Evolutionary conservation across 2,329 filamentous ascomycete species (phyloP).

Genomic region (Leptographium flavum): DNA sequence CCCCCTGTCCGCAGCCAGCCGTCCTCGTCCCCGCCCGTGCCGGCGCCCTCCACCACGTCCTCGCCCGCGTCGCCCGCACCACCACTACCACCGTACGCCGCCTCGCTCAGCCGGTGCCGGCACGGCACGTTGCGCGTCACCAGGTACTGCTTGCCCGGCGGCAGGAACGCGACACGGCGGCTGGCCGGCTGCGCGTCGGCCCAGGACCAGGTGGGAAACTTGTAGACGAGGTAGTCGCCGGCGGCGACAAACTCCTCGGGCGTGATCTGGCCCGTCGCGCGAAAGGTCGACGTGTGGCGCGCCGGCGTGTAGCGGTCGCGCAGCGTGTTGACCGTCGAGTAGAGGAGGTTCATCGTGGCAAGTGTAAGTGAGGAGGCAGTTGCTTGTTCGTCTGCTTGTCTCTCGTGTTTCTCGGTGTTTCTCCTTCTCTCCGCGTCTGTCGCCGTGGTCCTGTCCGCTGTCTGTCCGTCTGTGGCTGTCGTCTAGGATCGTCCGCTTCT

Average conservation of each 20-base stretch:
- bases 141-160: conserved; percentile 83
- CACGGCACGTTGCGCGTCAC: conserved; percentile 92
- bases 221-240: conserved; percentile 96
- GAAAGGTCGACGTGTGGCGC: conserved; percentile 82
- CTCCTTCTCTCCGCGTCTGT: neutral
- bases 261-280: conserved; percentile 85
- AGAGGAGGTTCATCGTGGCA: conserved; percentile 60
- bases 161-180: conserved; percentile 69
- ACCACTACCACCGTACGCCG: conserved; percentile 79
- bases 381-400: neutral
- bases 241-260: conserved; percentile 93
- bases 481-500: neutral
- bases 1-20: conserved; percentile 88
- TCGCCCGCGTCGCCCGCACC: conserved; percentile 56
- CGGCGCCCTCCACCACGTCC: conserved; percentile 47
- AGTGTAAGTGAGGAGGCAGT: neutral
- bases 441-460: neutral
- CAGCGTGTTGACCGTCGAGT: conserved; percentile 82
- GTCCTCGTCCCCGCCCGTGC: conserved; percentile 49
- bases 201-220: conserved; percentile 98
- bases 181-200: conserved; percentile 69
- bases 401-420: neutral
- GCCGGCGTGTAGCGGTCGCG: conserved; percentile 86
- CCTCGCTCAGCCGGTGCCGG: conserved; percentile 77
- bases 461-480: too few species aligned